Conservation (phyloP, 208 protist species). For the Trypanosoma melophagium region DNA sequence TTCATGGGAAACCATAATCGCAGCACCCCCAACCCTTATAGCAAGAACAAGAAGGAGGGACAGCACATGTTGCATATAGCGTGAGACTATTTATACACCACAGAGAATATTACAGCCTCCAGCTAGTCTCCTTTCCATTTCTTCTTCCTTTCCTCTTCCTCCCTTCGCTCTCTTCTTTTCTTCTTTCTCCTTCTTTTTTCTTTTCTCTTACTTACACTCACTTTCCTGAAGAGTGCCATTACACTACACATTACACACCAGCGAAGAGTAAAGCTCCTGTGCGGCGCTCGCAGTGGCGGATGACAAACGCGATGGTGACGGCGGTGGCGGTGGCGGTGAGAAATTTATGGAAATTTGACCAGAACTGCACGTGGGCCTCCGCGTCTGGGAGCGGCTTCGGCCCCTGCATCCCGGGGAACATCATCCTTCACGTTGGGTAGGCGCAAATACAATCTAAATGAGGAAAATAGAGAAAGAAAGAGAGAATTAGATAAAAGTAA, state of each 20-base stretch:
- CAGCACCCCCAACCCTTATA: too few species aligned
- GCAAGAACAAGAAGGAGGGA: too few species aligned
- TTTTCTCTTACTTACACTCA: too few species aligned
- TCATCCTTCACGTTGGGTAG: slow-evolving; percentile 16
- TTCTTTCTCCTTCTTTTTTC: too few species aligned
- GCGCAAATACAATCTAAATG: slow-evolving; percentile 3
- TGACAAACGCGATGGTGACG: slow-evolving; percentile 43
- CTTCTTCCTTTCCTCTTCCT: too few species aligned
- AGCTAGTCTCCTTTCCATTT: too few species aligned
- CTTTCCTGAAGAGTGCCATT: too few species aligned
- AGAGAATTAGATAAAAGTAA: slow-evolving; percentile 4
- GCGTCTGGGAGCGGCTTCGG: slow-evolving; percentile 73
- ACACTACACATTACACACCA: slow-evolving; percentile 36
- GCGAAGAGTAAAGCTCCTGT: slow-evolving; percentile 56
- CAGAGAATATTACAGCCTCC: too few species aligned
- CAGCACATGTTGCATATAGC: too few species aligned
- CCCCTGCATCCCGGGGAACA: slow-evolving; percentile 78
- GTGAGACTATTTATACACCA: too few species aligned
- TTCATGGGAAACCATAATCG: too few species aligned
- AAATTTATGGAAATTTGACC: slow-evolving; percentile 75
- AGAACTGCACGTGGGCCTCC: slow-evolving; percentile 66
- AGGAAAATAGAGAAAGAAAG: slow-evolving; percentile 12
- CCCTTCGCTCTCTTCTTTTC: too few species aligned
- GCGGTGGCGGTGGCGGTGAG: slow-evolving; percentile 45
- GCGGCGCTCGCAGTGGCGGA: slow-evolving; percentile 69